Percentiles rank a stretch among this genome's conserved stretches.
Conservation (phyloP, 169 alveolate genomes). For the Plasmodium gonderi region DNA sequence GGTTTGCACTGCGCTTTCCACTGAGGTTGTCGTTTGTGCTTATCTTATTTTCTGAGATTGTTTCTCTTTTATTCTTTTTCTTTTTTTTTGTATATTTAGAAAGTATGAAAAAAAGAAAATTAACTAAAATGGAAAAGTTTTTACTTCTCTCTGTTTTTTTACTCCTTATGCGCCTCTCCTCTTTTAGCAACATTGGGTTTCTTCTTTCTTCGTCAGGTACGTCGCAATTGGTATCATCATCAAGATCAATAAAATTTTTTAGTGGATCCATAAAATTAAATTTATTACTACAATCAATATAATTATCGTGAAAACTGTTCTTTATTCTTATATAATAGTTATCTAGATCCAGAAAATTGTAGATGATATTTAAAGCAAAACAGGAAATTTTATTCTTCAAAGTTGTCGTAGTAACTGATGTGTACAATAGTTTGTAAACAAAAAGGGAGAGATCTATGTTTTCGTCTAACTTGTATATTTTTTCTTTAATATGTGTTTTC, state of each 20-base stretch:
- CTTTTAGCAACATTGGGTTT: constrained; percentile 16
- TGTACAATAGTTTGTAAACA: constrained; percentile 36
- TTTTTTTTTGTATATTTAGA: constrained; percentile 53
- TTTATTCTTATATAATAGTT: constrained; percentile 25
- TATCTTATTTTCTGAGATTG: neutral
- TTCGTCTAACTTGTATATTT: constrained; percentile 3
- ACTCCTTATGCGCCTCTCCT: neutral
- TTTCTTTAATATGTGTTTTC: neutral
- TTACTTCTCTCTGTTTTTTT: neutral
- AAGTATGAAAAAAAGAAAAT: constrained; percentile 44
- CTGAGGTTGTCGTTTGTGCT: too few relatives aligned
- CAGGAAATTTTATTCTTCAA: constrained; percentile 50
- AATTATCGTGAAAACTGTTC: constrained; percentile 22
- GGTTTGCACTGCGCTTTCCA: too few relatives aligned
- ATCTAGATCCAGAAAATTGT: constrained; percentile 30
- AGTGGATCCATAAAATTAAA: neutral
- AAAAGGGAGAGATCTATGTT: constrained; percentile 37
- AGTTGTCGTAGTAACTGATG: constrained; percentile 20
- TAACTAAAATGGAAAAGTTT: constrained; percentile 36
- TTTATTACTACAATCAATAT: neutral
- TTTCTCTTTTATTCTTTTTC: neutral
- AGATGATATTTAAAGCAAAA: constrained; percentile 26
- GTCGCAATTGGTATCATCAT: neutral
- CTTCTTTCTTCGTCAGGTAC: neutral
- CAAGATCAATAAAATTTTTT: neutral